These are phyloP conservation scores for Manihot esculenta DNA, from an alignment of 441 rosid genomes.

Conservation along the genomic window DNA sequence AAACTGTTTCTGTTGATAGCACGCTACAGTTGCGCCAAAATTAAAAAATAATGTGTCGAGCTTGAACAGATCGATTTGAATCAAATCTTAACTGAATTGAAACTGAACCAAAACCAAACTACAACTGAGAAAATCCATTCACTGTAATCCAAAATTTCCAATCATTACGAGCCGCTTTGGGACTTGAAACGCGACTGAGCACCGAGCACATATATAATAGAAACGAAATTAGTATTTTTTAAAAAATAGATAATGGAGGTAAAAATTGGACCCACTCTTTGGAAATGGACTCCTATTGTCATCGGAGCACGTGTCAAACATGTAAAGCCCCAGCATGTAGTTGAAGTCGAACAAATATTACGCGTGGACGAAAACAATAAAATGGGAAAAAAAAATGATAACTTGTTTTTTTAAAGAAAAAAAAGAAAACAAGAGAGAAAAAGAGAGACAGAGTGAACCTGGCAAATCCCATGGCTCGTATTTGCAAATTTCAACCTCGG, in stretches of 20 bases:
- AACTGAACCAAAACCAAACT: no score
- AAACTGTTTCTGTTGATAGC: no score
- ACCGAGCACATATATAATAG: no score
- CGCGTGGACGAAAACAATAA: not conserved
- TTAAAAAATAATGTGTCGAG: no score
- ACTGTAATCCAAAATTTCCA: no score
- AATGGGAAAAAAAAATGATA: not conserved
- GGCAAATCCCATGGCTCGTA: slow-evolving; percentile 91
- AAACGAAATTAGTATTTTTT: no score
- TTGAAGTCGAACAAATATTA: not conserved
- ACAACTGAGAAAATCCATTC: no score
- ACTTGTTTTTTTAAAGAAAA: not conserved
- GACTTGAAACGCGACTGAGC: no score
- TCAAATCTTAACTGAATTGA: no score
- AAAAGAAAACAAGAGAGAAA: not conserved
- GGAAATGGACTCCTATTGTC: not conserved
- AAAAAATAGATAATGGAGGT: not conserved
- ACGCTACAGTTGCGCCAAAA: no score
- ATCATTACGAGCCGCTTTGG: no score
- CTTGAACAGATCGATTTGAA: no score
- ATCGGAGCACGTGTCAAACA: not conserved
- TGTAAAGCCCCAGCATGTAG: not conserved
- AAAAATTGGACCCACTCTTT: not conserved
- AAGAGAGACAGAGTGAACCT: slow-evolving; percentile 33
- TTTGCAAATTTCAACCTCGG: slow-evolving; percentile 61